A percentile compares a stretch with the other conserved stretches of the same genome.
These are phyloP conservation scores for Coemansia sp. DNA, from an alignment of 192 early-diverging fungal genomes.

Conservation along the genomic window DNA sequence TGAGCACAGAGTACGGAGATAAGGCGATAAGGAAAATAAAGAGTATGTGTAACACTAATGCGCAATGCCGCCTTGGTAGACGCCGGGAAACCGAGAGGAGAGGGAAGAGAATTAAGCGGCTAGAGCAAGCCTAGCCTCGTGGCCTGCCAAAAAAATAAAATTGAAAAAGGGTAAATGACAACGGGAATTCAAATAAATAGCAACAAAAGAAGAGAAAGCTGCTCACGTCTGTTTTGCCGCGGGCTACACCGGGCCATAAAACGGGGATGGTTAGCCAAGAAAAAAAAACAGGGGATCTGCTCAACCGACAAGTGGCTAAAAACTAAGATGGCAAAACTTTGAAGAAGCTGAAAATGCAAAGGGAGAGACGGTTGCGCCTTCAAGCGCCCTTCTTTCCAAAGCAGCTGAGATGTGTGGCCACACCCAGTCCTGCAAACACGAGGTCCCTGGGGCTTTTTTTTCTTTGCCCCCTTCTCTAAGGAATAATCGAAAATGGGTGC, in stretches of 20 bases:
- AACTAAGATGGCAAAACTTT: background rate
- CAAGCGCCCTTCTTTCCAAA: conserved; percentile 1
- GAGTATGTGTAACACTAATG: conserved; percentile 3
- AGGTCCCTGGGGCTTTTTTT: background rate
- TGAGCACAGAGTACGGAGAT: background rate
- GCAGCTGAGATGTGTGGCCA: background rate
- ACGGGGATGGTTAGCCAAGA: background rate
- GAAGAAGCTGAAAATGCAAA: background rate
- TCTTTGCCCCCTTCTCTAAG: background rate
- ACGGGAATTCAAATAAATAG: conserved; percentile 1
- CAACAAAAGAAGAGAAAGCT: conserved; percentile 1
- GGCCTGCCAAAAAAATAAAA: background rate
- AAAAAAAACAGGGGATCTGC: conserved; percentile 6
- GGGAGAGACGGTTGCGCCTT: background rate
- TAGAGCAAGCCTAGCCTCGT: conserved; percentile 4
- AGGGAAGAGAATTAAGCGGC: background rate
- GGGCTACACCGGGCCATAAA: background rate
- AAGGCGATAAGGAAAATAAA: background rate
- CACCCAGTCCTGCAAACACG: background rate
- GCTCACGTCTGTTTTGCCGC: background rate
- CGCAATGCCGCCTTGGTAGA: background rate
- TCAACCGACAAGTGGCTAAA: background rate
- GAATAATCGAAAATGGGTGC: background rate
- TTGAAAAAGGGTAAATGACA: background rate
- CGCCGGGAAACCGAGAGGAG: background rate